Base-by-base conservation (phyloP, 805 yeast species). In the Candida fluviatilis region DNA sequence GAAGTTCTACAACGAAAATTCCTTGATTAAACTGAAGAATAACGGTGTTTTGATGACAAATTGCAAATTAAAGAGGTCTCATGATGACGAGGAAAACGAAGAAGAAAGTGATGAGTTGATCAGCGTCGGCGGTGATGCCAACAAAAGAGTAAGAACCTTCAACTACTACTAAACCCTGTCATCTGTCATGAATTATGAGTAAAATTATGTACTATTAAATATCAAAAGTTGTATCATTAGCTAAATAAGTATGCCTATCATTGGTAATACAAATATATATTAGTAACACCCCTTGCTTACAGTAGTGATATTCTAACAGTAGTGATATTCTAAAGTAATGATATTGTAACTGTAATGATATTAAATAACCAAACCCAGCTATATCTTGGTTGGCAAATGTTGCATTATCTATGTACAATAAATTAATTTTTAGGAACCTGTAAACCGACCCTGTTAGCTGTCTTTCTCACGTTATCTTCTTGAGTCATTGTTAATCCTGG, bases 391-490 rank as follows among this genome's bases (percentile, higher is more conserved):
- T n/a, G n/a, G n/a, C n/a, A n/a, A n/a, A n/a, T n/a, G n/a, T n/a
- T n/a, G n/a, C n/a, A n/a, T n/a, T n/a, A n/a, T n/a, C n/a, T n/a
- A n/a, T n/a, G n/a, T n/a, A n/a, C n/a, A n/a, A n/a, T 10, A 21
- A 21, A 6, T 10, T 21, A 21, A 21, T 21, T 21, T 21, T 21
- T 61, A 6, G 74, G 74, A 13, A 68, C 61, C n/a, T 49, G 34
- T 35, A 91, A 71, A 0, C 99, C 99, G n/a, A 91, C 99, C 46
- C 81, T 75, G 40, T 81, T 73, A 5, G 98, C 99, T 1, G 95
- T 84, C 55, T 75, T 76, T 50, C 80, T 71, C 18, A 91, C 81
- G 39, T 82, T 80, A 43, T 91, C 96, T 36, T 75, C 75, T 52
- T 85, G 95, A 18, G 80, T 74, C 78, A 84, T 76, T 18, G 77